Conservation (phyloP, 1,139 yeast species). For the Pichia sp. region DNA sequence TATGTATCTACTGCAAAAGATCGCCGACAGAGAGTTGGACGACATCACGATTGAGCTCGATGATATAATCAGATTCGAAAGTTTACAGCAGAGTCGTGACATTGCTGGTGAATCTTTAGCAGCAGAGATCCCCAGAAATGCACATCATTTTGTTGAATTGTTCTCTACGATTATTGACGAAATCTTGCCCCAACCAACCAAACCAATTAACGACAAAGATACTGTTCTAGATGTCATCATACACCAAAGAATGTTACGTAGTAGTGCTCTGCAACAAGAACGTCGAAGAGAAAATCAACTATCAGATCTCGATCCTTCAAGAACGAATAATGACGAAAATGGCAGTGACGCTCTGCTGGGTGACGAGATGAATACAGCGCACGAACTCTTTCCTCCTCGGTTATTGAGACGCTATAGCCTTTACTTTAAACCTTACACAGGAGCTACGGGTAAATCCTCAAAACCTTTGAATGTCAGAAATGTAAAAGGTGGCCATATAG, state of each 20-base stretch:
- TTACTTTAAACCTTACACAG: conserved; percentile 76
- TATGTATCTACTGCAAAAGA: conserved; percentile 64
- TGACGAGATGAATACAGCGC: conserved; percentile 23
- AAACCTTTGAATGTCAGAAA: conserved; percentile 84
- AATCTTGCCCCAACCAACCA: conserved; percentile 76
- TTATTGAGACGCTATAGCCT: conserved; percentile 81
- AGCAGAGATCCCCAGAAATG: conserved; percentile 61
- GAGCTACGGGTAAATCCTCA: conserved; percentile 35
- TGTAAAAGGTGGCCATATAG: conserved; percentile 77
- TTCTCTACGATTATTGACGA: conserved; percentile 74
- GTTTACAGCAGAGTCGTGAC: conserved; percentile 18
- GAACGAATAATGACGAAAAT: conserved; percentile 19
- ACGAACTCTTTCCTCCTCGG: conserved; percentile 69
- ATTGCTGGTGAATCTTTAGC: conserved; percentile 36
- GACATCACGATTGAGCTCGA: conserved; percentile 75
- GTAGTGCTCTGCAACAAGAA: conserved; percentile 67
- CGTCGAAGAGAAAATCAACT: conserved; percentile 47
- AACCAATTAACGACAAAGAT: conserved; percentile 72
- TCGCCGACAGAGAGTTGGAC: conserved; percentile 77
- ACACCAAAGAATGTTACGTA: conserved; percentile 82
- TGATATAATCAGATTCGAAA: conserved; percentile 69
- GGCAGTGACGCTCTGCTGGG: conserved; percentile 24
- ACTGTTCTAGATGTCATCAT: conserved; percentile 91
- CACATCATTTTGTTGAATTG: conserved; percentile 74
- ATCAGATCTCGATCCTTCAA: conserved; percentile 31